Base-by-base conservation (phyloP, 1,284 basidiomycete genomes). In the Cystobasidium pallidum region DNA sequence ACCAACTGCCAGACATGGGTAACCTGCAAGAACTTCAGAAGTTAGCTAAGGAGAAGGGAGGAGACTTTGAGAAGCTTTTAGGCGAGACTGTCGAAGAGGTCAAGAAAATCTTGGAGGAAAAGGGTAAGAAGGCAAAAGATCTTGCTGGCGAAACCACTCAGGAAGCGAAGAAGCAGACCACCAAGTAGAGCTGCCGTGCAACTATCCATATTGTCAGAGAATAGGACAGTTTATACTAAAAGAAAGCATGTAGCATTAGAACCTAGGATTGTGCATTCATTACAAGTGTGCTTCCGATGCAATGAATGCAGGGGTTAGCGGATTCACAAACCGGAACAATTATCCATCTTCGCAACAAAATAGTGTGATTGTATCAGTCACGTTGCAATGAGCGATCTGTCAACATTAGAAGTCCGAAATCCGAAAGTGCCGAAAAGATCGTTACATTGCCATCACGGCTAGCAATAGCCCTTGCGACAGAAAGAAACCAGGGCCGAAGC, bases 61-160 rank as follows among this genome's bases (percentile, higher is more conserved):
- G 83, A 19, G 84, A 85, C 71, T 81, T 82, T 58, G 79, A 83
- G 76, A 79, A 80, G 65, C 82, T 85, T 66, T 76, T 84, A 32
- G 62, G 76, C 30, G 71, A 72, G 57, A 76, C 77, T 6, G 75
- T 76, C 63, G 75, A 75, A 52, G 77, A 78, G 36, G 73, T 78
- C 70, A 78, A 77, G 73, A 57, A 75, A n/a, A 43, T 78, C 58
- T 74, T 78, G 4, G 45, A 68, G 41, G 75, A 78, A 76, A 74
- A 75, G 71, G 68, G 63, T 0, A 73, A 76, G 51, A 73, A 78
- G 72, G 78, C 77, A 1, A 76, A 76, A 70, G 73, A 78, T 62
- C 68, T 78, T 26, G 75, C 61, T 15, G 74, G 65, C 3, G 55
- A 77, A 43, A 73, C 76, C 2, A 68, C 66, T 26, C 55, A 74